Percentiles rank a stretch among this genome's conserved stretches.
These are phyloP conservation scores for Epichloe gansuensis DNA, from an alignment of 2,329 filamentous ascomycete species.

Conservation along the genomic window DNA sequence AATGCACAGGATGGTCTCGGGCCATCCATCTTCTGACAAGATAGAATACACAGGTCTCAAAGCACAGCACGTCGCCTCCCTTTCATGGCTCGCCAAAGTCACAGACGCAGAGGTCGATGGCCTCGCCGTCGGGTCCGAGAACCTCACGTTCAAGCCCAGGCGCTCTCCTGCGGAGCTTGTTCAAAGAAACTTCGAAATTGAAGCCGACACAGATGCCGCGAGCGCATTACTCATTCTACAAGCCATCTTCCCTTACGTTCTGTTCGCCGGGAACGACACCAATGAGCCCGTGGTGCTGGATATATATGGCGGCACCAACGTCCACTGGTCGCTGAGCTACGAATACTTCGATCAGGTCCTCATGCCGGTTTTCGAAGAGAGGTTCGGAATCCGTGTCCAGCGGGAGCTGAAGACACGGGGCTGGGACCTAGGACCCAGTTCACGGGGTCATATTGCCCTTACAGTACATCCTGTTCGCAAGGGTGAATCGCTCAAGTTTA, in stretches of 20 bases:
- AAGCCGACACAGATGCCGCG: slow-evolving; percentile 35
- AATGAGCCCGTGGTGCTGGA: slow-evolving; percentile 33
- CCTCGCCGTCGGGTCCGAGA: slow-evolving; percentile 36
- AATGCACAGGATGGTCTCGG: too few relatives aligned
- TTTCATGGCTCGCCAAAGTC: slow-evolving; percentile 39
- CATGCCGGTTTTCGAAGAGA: slow-evolving; percentile 37
- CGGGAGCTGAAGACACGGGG: slow-evolving; percentile 32
- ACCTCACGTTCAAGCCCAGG: slow-evolving; percentile 33
- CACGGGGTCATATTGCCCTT: slow-evolving; percentile 32
- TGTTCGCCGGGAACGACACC: slow-evolving; percentile 37
- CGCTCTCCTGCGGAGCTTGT: slow-evolving; percentile 25
- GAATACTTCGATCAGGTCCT: slow-evolving; percentile 52
- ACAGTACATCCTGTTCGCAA: slow-evolving; percentile 20
- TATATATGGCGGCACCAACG: slow-evolving; percentile 47
- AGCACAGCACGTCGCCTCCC: slow-evolving; percentile 44
- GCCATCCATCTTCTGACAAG: neutral
- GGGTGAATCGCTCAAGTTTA: slow-evolving; percentile 25
- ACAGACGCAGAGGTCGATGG: slow-evolving; percentile 39
- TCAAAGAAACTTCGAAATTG: slow-evolving; percentile 34
- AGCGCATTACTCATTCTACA: slow-evolving; percentile 47
- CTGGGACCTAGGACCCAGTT: slow-evolving; percentile 35
- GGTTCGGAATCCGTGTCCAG: slow-evolving; percentile 36
- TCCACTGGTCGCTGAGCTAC: slow-evolving; percentile 41
- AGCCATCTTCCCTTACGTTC: slow-evolving; percentile 44
- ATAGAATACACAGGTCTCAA: slow-evolving; percentile 36